Percentiles rank a stretch among this genome's conserved stretches.
Conservation (phyloP, 768 basidiomycete species). For the Mycena capillaripes region DNA sequence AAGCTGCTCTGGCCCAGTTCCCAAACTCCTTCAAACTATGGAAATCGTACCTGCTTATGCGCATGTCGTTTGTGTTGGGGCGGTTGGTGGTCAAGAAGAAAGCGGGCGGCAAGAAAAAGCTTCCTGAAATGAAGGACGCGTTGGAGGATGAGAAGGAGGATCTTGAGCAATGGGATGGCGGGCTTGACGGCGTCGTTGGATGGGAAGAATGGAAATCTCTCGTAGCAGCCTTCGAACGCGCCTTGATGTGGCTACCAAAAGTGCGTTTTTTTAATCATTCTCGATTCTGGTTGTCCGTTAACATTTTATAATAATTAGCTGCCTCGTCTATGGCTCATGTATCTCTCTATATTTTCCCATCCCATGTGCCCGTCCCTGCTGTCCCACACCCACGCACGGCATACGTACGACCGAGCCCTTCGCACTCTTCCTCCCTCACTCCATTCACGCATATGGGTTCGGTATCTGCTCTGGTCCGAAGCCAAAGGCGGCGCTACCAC, state of each 20-base stretch:
- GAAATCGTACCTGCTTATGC: constrained; percentile 90
- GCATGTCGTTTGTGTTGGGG: constrained; percentile 90
- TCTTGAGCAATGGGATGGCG: constrained; percentile 87
- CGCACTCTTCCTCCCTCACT: constrained; percentile 94
- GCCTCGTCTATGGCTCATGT: constrained; percentile 95
- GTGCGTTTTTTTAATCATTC: constrained; percentile 58
- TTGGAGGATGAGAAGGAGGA: constrained; percentile 88
- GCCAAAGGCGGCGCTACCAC: constrained; percentile 82
- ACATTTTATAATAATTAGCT: constrained; percentile 69
- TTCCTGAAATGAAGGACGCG: constrained; percentile 91
- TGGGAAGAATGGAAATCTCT: constrained; percentile 97
- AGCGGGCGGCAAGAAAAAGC: constrained; percentile 91
- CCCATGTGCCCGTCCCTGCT: constrained; percentile 88
- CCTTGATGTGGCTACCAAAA: constrained; percentile 94
- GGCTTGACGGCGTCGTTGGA: constrained; percentile 90
- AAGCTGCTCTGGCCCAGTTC: constrained; percentile 89
- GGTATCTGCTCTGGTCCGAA: constrained; percentile 95
- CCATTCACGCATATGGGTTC: constrained; percentile 92
- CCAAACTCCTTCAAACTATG: constrained; percentile 95
- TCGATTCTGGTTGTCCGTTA: constrained; percentile 9
- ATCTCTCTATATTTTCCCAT: constrained; percentile 91
- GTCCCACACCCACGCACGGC: constrained; percentile 90
- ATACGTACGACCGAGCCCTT: constrained; percentile 94
- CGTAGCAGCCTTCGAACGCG: constrained; percentile 90
- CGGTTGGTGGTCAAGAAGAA: constrained; percentile 78